phyloP scores from a whole-genome alignment of 2,329 filamentous ascomycete species.

The Diaporthe nobilis region DNA sequence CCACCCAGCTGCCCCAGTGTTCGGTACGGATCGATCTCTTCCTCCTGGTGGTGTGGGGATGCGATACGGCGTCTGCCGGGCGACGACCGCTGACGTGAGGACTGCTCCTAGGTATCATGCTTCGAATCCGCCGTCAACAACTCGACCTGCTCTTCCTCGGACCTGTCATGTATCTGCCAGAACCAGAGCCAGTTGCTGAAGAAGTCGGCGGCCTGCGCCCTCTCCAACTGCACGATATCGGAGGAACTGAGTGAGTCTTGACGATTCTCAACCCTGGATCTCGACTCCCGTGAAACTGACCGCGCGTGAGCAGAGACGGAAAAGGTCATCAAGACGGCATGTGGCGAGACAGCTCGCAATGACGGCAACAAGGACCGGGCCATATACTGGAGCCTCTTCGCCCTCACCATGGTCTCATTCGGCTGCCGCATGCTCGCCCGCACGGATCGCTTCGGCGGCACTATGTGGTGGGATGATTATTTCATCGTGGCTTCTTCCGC shows the following conservation, averaged over 20 bases:
- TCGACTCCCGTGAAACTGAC: neutral
- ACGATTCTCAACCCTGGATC: neutral
- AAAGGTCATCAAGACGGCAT: slow-evolving; percentile 38
- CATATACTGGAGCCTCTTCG: slow-evolving; percentile 43
- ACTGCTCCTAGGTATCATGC: slow-evolving; percentile 29
- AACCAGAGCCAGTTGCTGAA: neutral
- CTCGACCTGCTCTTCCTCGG: slow-evolving; percentile 30
- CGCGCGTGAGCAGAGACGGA: slow-evolving; percentile 35
- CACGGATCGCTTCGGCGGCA: slow-evolving; percentile 40
- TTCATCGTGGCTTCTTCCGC: slow-evolving; percentile 45
- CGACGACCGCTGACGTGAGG: slow-evolving; percentile 14
- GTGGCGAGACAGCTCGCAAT: slow-evolving; percentile 36
- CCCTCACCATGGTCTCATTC: slow-evolving; percentile 40
- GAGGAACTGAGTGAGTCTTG: slow-evolving; percentile 36
- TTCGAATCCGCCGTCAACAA: slow-evolving; percentile 31
- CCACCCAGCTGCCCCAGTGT: slow-evolving; percentile 25
- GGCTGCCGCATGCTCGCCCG: slow-evolving; percentile 43
- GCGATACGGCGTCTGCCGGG: neutral
- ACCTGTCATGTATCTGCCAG: slow-evolving; percentile 38
- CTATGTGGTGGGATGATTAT: slow-evolving; percentile 46
- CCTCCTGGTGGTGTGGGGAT: neutral
- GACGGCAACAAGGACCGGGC: slow-evolving; percentile 38
- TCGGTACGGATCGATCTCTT: slow-evolving; percentile 29
- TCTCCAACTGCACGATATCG: slow-evolving; percentile 13
- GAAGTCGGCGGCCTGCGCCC: neutral